Percentiles rank a stretch among this genome's conserved stretches.
Conservation (phyloP, 768 basidiomycete genomes). For the Lentinula detonsa region DNA sequence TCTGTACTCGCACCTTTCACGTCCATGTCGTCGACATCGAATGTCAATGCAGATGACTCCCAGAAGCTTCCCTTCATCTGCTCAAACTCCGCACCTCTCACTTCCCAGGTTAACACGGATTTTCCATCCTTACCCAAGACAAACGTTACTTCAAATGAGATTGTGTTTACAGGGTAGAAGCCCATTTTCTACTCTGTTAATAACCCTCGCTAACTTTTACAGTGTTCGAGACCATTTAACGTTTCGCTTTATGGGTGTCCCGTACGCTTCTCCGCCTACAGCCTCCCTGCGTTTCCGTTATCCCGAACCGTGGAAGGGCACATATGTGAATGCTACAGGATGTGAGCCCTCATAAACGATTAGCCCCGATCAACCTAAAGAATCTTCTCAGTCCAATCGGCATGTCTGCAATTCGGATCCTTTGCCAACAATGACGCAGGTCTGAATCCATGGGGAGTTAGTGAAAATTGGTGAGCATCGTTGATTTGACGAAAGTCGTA, state of each 20-base stretch:
- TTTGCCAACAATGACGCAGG: constrained; percentile 12
- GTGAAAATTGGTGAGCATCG: constrained; percentile 12
- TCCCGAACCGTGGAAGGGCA: constrained; percentile 20
- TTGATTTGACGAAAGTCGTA: not conserved
- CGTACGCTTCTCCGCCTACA: constrained; percentile 28
- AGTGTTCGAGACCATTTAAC: constrained; percentile 33
- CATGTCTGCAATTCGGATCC: constrained; percentile 12
- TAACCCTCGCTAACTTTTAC: not conserved
- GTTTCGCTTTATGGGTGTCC: constrained; percentile 37
- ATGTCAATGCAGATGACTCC: not conserved
- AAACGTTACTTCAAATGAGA: constrained; percentile 7
- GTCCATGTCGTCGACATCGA: not conserved
- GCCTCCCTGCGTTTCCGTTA: constrained; percentile 26
- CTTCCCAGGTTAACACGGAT: constrained; percentile 13
- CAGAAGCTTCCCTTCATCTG: constrained; percentile 11
- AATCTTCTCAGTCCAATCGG: constrained; percentile 9
- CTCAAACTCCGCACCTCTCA: constrained; percentile 13
- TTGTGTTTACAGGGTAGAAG: constrained; percentile 9
- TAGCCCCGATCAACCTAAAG: not conserved
- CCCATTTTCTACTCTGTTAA: not conserved
- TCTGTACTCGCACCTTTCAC: not conserved
- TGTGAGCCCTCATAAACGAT: constrained; percentile 15
- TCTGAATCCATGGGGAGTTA: constrained; percentile 14
- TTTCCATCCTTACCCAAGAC: constrained; percentile 10
- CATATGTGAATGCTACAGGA: constrained; percentile 21